Conservation (phyloP, 495 filamentous ascomycete genomes). For the Tuber umbilicatum region DNA sequence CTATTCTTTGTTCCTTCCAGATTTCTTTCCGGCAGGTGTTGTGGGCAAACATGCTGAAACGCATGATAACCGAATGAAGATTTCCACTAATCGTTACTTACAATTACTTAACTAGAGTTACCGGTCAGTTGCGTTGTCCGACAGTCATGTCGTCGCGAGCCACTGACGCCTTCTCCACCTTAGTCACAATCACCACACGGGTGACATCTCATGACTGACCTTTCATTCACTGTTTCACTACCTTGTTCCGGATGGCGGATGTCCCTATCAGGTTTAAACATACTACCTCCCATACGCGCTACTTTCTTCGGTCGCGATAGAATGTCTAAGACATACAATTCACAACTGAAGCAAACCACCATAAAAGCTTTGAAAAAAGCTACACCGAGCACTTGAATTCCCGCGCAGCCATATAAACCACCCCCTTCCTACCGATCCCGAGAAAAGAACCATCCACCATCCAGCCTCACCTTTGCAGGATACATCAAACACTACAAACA, state of each 20-base stretch:
- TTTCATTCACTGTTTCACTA: neutral
- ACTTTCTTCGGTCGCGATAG: neutral
- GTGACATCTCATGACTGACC: neutral
- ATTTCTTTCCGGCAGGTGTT: no score
- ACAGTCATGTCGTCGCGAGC: no score
- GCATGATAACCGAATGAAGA: no score
- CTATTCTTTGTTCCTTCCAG: no score
- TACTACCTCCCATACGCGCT: neutral
- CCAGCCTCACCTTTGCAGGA: neutral
- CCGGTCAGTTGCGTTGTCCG: neutral
- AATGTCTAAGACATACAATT: neutral
- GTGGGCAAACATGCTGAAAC: no score
- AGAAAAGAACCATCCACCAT: neutral
- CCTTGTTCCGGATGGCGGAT: neutral
- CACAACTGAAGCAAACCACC: neutral
- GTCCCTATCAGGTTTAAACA: neutral
- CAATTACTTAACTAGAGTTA: neutral
- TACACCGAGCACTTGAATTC: neutral
- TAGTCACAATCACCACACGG: neutral
- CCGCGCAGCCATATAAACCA: neutral
- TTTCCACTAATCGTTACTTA: neutral
- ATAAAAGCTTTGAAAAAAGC: neutral
- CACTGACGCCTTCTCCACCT: no score
- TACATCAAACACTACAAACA: neutral
- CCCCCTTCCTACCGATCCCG: neutral